phyloP scores from a whole-genome alignment of 2,329 filamentous ascomycete genomes.

The Fusarium anguioides region DNA sequence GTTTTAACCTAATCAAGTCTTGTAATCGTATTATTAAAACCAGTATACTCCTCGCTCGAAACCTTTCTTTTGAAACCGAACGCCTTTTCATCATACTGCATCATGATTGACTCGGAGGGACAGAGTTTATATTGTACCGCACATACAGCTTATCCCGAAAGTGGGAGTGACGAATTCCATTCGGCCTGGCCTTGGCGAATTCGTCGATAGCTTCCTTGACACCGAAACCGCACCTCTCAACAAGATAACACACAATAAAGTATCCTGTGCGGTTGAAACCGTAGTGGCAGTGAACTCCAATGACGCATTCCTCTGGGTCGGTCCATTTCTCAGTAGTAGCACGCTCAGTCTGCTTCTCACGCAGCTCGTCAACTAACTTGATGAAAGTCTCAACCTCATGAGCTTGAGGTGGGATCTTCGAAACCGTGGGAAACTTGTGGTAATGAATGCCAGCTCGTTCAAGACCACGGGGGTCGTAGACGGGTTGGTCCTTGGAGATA shows the following conservation, averaged over 20 bases:
- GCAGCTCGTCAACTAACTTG: conserved; percentile 67
- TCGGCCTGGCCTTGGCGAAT: conserved; percentile 78
- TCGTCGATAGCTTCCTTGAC: conserved; percentile 82
- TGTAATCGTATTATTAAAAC: neutral
- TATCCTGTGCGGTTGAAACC: conserved; percentile 96
- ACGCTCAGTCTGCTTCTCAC: conserved; percentile 60
- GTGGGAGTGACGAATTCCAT: conserved; percentile 89
- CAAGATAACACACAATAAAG: conserved; percentile 89
- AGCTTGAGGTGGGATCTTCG: conserved; percentile 81
- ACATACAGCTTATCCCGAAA: conserved; percentile 88
- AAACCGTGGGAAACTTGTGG: conserved; percentile 91
- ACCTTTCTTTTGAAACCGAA: neutral
- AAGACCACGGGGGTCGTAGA: conserved; percentile 82
- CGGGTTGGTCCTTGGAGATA: conserved; percentile 89
- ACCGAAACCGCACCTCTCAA: conserved; percentile 78
- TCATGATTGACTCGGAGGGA: conserved; percentile 2
- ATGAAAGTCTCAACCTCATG: conserved; percentile 66
- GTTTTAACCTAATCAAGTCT: neutral
- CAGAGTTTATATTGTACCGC: conserved; percentile 66
- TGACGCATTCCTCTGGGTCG: conserved; percentile 57
- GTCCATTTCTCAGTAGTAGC: conserved; percentile 54
- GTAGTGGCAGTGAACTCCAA: conserved; percentile 95
- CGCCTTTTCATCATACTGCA: neutral
- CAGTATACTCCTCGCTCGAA: neutral
- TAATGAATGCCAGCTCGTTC: conserved; percentile 75